Evolutionary conservation across 805 yeast genomes (phyloP).

Genomic region (Suhomyces kilbournensis): DNA sequence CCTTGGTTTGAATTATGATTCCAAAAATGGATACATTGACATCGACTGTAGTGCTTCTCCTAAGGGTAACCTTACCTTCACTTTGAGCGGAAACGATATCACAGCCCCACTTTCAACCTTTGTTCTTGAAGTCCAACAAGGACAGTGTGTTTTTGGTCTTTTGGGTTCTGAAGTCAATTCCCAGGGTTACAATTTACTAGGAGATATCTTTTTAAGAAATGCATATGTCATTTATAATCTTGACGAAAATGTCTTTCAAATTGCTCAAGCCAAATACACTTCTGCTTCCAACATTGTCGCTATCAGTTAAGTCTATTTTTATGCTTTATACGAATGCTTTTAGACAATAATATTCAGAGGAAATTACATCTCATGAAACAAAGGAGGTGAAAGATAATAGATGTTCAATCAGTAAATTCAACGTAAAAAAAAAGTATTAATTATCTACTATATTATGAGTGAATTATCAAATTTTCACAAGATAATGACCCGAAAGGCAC

Average conservation of each 20-base stretch:
- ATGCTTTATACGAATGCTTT: background rate
- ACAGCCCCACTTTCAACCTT: conserved; percentile 6
- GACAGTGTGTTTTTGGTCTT: background rate
- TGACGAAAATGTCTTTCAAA: conserved; percentile 50
- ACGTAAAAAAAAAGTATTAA: no score
- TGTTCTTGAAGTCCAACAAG: background rate
- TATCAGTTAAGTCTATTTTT: background rate
- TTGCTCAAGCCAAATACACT: conserved; percentile 33
- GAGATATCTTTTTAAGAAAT: conserved; percentile 62
- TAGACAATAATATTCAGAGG: background rate
- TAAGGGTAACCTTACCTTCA: conserved; percentile 2
- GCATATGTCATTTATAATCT: conserved; percentile 65
- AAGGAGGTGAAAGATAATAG: no score
- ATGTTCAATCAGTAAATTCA: no score
- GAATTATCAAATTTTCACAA: no score
- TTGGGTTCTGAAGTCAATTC: background rate
- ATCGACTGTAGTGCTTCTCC: conserved; percentile 2
- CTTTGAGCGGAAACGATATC: conserved; percentile 6
- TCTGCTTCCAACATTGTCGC: conserved; percentile 5
- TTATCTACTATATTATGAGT: no score
- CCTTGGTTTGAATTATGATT: background rate
- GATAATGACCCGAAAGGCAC: no score
- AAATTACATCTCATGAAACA: no score
- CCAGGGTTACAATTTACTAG: conserved; percentile 37
- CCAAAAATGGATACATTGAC: background rate